Percentiles rank a stretch among this genome's conserved stretches.
phyloP scores from a whole-genome alignment of 306 rosid genomes.

The Prunus kanzakura region DNA sequence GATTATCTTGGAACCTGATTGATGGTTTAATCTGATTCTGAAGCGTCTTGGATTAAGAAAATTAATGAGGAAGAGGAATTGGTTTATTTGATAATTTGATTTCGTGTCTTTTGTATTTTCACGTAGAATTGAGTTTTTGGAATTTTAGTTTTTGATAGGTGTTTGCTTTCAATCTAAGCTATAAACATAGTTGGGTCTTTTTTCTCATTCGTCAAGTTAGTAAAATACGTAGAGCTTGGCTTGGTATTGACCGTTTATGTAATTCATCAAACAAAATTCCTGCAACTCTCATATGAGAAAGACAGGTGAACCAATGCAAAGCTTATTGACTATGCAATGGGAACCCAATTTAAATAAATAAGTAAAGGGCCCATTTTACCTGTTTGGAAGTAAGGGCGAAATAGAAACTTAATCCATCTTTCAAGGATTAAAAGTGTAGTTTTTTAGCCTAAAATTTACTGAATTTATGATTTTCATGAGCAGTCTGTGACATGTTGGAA shows the following conservation, averaged over 20 bases:
- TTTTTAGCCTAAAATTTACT: background rate
- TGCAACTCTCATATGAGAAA: background rate
- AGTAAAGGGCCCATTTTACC: background rate
- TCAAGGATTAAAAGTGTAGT: background rate
- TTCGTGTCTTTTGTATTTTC: background rate
- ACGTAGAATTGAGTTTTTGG: too few relatives aligned
- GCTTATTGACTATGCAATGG: background rate
- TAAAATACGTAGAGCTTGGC: background rate
- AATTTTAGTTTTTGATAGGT: background rate
- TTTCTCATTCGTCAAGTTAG: background rate
- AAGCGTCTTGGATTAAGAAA: background rate
- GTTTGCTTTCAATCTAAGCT: background rate
- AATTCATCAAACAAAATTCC: background rate
- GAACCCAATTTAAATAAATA: background rate
- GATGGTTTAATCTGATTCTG: background rate
- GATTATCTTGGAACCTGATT: background rate
- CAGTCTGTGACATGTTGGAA: background rate
- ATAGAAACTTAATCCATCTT: background rate
- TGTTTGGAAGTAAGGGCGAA: background rate
- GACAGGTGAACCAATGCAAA: too few relatives aligned
- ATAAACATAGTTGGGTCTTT: background rate
- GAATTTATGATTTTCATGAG: background rate
- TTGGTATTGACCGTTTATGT: background rate
- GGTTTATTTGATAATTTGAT: background rate
- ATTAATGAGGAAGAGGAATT: background rate